phyloP scores from a whole-genome alignment of 148 eudicot genomes.

The Chenopodium berlandieri region DNA sequence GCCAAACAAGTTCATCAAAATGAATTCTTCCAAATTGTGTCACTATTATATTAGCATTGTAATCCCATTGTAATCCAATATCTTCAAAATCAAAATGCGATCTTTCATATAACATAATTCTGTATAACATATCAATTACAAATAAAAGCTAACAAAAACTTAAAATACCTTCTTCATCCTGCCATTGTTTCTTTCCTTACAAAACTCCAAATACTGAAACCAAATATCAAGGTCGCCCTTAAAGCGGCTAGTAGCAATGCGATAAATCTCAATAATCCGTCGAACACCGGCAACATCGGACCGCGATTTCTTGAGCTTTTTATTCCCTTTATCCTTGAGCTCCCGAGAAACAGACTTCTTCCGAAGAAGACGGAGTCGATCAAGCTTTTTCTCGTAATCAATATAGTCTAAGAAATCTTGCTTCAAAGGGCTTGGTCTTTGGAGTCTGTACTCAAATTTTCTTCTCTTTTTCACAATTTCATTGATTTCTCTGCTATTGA shows the following conservation, averaged over 20 bases:
- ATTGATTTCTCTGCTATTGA: slow-evolving; percentile 55
- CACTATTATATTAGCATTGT: background rate
- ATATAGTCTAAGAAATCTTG: slow-evolving; percentile 62
- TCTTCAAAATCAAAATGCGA: background rate
- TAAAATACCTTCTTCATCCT: slow-evolving; percentile 74
- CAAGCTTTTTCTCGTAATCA: slow-evolving; percentile 67
- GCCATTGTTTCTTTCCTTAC: slow-evolving; percentile 56
- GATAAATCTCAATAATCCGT: slow-evolving; percentile 58
- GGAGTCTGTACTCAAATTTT: slow-evolving; percentile 70
- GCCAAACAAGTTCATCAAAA: too few relatives aligned
- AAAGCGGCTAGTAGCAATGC: slow-evolving; percentile 65
- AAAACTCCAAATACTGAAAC: slow-evolving; percentile 86
- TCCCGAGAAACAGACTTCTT: slow-evolving; percentile 35
- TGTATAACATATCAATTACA: too few relatives aligned
- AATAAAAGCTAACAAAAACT: too few relatives aligned
- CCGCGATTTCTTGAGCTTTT: slow-evolving; percentile 44
- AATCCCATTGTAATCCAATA: background rate
- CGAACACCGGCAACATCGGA: slow-evolving; percentile 62
- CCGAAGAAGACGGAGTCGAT: slow-evolving; percentile 54
- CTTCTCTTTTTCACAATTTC: slow-evolving; percentile 66
- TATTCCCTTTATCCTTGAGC: slow-evolving; percentile 30
- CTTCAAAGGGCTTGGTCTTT: slow-evolving; percentile 72
- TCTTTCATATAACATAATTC: background rate
- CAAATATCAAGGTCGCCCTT: slow-evolving; percentile 81
- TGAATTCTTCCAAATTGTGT: background rate